A percentile compares a stretch with the other conserved stretches of the same genome.
phyloP scores from a whole-genome alignment of 257 asterid species.

The Scutellaria galericulata region DNA sequence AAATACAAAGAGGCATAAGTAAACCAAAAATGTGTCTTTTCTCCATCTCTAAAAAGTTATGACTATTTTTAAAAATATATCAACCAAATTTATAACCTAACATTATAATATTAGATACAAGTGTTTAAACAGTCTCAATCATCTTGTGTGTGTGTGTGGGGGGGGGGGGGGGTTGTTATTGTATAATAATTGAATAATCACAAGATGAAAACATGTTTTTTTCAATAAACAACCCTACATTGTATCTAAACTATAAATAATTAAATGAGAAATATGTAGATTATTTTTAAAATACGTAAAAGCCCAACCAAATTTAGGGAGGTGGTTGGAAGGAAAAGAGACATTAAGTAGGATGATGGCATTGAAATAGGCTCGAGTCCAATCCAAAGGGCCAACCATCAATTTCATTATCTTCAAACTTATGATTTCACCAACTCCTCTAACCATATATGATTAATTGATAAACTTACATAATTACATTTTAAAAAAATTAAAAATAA shows the following conservation, averaged over 20 bases:
- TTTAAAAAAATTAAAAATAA: no score
- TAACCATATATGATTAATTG: background rate
- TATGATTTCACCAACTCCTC: conserved; percentile 21
- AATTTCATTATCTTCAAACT: background rate
- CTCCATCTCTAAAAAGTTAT: no score
- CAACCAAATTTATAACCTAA: no score
- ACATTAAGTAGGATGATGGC: conserved; percentile 21
- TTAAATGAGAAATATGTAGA: background rate
- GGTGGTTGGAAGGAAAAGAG: conserved; percentile 23
- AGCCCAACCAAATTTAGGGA: conserved; percentile 15
- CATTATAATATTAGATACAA: no score
- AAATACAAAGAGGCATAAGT: no score
- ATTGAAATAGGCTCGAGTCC: conserved; percentile 24
- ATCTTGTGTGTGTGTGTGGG: background rate
- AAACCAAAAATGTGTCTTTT: no score
- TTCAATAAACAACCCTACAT: background rate
- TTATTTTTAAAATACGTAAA: background rate
- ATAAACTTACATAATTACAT: background rate
- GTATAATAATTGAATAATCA: no score
- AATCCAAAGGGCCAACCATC: conserved; percentile 20
- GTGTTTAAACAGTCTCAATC: background rate
- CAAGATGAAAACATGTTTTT: no score
- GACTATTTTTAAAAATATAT: no score
- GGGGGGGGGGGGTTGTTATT: no score
- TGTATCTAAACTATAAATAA: background rate